A percentile compares a stretch with the other conserved stretches of the same genome.
phyloP scores from a whole-genome alignment of 176 grass and related monocot species.

The Oryza nivara region DNA sequence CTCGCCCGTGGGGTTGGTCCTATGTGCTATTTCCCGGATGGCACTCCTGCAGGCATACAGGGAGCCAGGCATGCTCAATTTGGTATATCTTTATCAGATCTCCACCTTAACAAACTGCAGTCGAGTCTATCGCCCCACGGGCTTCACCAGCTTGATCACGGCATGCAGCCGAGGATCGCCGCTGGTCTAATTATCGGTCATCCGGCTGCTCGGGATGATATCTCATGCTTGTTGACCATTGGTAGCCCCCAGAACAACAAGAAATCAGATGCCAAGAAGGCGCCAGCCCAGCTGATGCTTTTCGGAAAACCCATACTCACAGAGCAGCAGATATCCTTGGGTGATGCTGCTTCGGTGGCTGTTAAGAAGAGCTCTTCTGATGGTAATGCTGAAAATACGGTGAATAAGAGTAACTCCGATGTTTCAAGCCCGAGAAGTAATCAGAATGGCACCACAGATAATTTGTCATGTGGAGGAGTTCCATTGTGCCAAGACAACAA shows the following conservation, averaged over 20 bases:
- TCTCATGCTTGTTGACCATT: constrained; percentile 86
- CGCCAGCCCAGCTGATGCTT: constrained; percentile 66
- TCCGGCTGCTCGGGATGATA: constrained; percentile 55
- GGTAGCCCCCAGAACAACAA: constrained; percentile 66
- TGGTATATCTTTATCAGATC: constrained; percentile 83
- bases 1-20: constrained; percentile 50
- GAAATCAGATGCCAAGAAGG: constrained; percentile 60
- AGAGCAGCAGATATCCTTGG: constrained; percentile 83
- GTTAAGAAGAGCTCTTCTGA: constrained; percentile 55
- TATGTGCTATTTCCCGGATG: constrained; percentile 73
- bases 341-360: constrained; percentile 22
- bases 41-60: constrained; percentile 98
- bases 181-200: constrained; percentile 59
- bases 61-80: constrained; percentile 99
- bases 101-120: constrained; percentile 80
- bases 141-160: constrained; percentile 56
- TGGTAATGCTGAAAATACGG: constrained; percentile 41
- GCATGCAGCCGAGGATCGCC: constrained; percentile 57
- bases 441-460: constrained; percentile 39
- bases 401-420: constrained; percentile 51
- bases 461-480: constrained; percentile 36
- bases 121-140: constrained; percentile 56
- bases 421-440: constrained; percentile 48
- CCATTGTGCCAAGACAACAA: constrained; percentile 38
- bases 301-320: constrained; percentile 90